These are phyloP conservation scores for Hevea brasiliensis DNA, from an alignment of 345 rosid genomes.

Conservation along the genomic window DNA sequence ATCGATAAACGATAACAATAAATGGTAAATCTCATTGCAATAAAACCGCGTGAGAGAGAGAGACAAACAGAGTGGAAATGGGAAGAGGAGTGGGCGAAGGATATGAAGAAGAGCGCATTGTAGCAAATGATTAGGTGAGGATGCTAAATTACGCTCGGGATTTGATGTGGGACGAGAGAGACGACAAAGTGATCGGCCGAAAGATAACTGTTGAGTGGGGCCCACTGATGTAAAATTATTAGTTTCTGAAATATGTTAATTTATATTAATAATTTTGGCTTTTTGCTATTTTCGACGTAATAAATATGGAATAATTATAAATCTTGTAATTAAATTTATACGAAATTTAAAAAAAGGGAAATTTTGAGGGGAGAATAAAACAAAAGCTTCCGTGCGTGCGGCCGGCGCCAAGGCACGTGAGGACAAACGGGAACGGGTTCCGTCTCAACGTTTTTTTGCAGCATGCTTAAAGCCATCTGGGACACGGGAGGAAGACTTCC, in stretches of 20 bases:
- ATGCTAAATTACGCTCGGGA: slow-evolving; percentile 13
- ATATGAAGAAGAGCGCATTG: slow-evolving; percentile 14
- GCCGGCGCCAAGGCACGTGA: slow-evolving; percentile 37
- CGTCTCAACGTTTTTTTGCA: slow-evolving; percentile 22
- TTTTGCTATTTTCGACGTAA: slow-evolving; percentile 5
- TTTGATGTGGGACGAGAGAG: slow-evolving; percentile 23
- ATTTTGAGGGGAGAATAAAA: slow-evolving; percentile 2
- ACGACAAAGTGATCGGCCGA: slow-evolving; percentile 46
- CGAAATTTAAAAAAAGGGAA: neutral
- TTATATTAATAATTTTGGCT: neutral
- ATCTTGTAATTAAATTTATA: no score
- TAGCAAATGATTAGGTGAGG: neutral
- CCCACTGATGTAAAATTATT: slow-evolving; percentile 21
- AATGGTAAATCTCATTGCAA: slow-evolving; percentile 35
- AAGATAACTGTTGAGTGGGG: slow-evolving; percentile 39
- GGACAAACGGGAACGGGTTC: slow-evolving; percentile 44
- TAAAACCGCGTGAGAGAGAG: slow-evolving; percentile 20
- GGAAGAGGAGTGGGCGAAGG: slow-evolving; percentile 14
- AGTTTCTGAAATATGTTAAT: slow-evolving; percentile 5
- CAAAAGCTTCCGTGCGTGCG: slow-evolving; percentile 38
- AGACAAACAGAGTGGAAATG: slow-evolving; percentile 11
- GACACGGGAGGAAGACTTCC: neutral
- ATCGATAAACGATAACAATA: slow-evolving; percentile 4
- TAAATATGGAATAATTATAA: slow-evolving; percentile 17
- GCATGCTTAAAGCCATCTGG: neutral